phyloP scores from a whole-genome alignment of 2,329 filamentous ascomycete genomes.

The Monilinia aucupariae region DNA sequence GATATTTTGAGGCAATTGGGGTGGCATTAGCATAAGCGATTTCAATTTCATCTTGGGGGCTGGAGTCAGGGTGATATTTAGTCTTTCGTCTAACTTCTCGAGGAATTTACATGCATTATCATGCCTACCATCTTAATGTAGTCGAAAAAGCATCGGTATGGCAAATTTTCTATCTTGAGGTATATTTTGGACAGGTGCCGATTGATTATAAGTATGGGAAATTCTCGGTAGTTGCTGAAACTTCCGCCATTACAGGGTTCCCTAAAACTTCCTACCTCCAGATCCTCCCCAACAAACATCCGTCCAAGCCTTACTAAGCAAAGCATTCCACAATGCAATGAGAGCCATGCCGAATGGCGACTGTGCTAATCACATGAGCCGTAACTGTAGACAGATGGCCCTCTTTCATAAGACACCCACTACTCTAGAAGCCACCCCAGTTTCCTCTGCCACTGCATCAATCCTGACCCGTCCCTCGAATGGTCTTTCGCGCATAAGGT shows the following conservation, averaged over 20 bases:
- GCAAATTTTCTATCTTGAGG: no score
- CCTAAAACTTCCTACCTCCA: not conserved
- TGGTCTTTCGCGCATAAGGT: constrained; percentile 4
- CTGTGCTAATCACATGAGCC: constrained; percentile 26
- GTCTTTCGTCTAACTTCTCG: not conserved
- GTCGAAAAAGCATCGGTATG: not conserved
- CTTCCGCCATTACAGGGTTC: not conserved
- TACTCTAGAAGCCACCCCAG: constrained; percentile 19
- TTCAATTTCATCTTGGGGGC: not conserved
- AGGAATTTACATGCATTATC: not conserved
- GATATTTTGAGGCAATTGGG: not conserved
- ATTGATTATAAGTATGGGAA: not conserved
- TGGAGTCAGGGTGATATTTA: not conserved
- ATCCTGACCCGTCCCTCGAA: constrained; percentile 33
- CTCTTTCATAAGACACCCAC: constrained; percentile 21
- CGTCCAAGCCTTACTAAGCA: not conserved
- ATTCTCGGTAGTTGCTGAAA: not conserved
- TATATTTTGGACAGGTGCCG: not conserved
- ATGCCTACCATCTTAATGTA: not conserved
- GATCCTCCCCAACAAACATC: not conserved
- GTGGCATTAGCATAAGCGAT: not conserved
- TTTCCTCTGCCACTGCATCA: constrained; percentile 41
- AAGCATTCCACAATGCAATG: not conserved
- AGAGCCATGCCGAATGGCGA: not conserved
- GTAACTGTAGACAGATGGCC: constrained; percentile 24